Percentiles rank a stretch among this genome's conserved stretches.
Evolutionary conservation across 1,139 yeast genomes (phyloP).

Genomic region (Saccharomyces hybrid): DNA sequence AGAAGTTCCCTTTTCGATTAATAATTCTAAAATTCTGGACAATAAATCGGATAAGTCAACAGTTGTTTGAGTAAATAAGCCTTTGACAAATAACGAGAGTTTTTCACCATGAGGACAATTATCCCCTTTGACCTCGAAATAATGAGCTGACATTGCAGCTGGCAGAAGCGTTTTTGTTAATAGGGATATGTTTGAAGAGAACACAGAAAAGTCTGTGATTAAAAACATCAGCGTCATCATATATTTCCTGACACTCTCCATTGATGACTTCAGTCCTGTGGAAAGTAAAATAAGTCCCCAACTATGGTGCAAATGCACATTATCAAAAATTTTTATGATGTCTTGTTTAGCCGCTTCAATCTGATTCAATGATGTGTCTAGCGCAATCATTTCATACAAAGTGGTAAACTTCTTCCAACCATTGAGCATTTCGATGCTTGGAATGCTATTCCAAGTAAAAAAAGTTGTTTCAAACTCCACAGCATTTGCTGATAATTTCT

Average conservation of each 20-base stretch:
- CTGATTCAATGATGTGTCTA: conserved; percentile 83
- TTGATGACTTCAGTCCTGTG: conserved; percentile 69
- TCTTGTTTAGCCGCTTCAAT: conserved; percentile 72
- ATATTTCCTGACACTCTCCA: conserved; percentile 72
- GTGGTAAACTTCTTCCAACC: conserved; percentile 74
- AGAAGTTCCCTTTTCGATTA: conserved; percentile 43
- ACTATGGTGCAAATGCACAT: conserved; percentile 47
- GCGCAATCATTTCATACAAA: conserved; percentile 68
- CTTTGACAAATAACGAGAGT: conserved; percentile 42
- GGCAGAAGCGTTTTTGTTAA: conserved; percentile 53
- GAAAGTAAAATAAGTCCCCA: conserved; percentile 73
- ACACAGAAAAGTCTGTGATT: conserved; percentile 42
- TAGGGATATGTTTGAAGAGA: conserved; percentile 39
- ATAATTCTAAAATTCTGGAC: conserved; percentile 38
- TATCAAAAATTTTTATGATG: conserved; percentile 49
- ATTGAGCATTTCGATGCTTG: conserved; percentile 34
- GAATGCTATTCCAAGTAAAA: conserved; percentile 42
- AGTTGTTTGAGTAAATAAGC: conserved; percentile 38
- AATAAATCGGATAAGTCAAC: conserved; percentile 24
- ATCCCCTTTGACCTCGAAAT: conserved; percentile 39
- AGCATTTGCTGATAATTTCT: conserved; percentile 16
- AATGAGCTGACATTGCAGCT: conserved; percentile 56
- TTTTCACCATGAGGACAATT: conserved; percentile 55
- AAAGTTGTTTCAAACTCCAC: conserved; percentile 28
- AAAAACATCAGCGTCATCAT: conserved; percentile 51